Evolutionary conservation across 2,329 filamentous ascomycete species (phyloP), one percentile per base, ranked within the genome.

Genomic region (Myriosclerotinia duriaeana): DNA sequence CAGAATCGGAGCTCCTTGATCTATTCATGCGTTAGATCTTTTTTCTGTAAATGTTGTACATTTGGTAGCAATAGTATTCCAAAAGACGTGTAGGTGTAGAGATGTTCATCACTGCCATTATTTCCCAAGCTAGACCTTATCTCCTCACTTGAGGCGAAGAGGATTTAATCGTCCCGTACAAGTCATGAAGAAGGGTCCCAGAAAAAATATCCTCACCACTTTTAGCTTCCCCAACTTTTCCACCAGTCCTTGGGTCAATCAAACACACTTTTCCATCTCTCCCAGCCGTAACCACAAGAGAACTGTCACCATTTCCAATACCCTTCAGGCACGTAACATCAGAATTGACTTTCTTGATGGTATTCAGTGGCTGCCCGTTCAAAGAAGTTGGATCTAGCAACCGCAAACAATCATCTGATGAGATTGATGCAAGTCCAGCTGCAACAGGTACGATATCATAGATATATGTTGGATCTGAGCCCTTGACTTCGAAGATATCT

Each of bases 391-490:
- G 84, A 74, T 90, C 83, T 70, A 93, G 84, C 22, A 91, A 78
- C 38, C 85, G 84, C 26, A 93, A 80, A n/a, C 81, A 83, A 77
- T 91, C 86, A 78, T 92, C 88, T 0, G 90, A 91, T 3, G 87
- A 85, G 66, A 90, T 89, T 20, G 85, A 66, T 59, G 72, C 76
- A 14, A 77, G 61, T 20, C 73, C 73, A 38, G 60, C 70, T 12
- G 71, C 66, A 15, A 74, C 58, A 12, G 74, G 71, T 9, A 76
- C 74, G 64, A 83, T 75, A 34, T 79, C 76, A 72, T 82, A 83
- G 64, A 83, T 77, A 71, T 83, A 83, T 9, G 77, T 75, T 17
- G 71, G 70, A 65, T 58, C 53, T 22, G 76, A 71, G 9, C 68
- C 66, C n/a, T 70, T 55, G 62, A 78, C 68, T 15, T 72, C 62